These are phyloP conservation scores for Agroathelia rolfsii DNA, from an alignment of 1,284 basidiomycete species.

Conservation along the genomic window DNA sequence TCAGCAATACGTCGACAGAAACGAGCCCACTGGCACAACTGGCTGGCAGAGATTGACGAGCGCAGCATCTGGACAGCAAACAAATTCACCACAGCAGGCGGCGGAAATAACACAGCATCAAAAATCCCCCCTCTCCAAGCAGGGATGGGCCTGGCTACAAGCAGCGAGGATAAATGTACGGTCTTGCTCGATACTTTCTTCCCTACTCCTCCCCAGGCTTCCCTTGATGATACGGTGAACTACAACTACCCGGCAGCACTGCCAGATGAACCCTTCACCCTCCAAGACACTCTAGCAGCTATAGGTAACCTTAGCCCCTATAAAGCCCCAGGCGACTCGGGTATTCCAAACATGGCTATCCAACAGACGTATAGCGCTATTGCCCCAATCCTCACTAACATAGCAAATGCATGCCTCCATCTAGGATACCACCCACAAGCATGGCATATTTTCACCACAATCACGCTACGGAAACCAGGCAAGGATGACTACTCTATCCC, in stretches of 20 bases:
- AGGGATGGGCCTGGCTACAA: slow-evolving; percentile 14
- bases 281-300: slow-evolving; percentile 10
- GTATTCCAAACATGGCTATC: slow-evolving; percentile 23
- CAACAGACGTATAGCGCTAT: slow-evolving; percentile 14
- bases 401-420: slow-evolving; percentile 17
- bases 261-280: slow-evolving; percentile 8
- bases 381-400: slow-evolving; percentile 12
- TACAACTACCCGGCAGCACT: slow-evolving; percentile 16
- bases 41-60: slow-evolving; percentile 15
- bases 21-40: slow-evolving; percentile 21
- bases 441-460: slow-evolving; percentile 12
- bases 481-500: slow-evolving; percentile 18
- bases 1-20: slow-evolving; percentile 14
- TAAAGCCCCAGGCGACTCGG: slow-evolving; percentile 23
- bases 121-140: slow-evolving; percentile 18
- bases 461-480: slow-evolving; percentile 22
- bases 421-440: slow-evolving; percentile 12
- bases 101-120: slow-evolving; percentile 17
- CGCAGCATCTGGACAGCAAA: slow-evolving; percentile 19
- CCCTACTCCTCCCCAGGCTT: slow-evolving; percentile 9
- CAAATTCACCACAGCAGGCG: slow-evolving; percentile 15
- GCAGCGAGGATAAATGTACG: slow-evolving; percentile 32
- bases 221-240: slow-evolving; percentile 3
- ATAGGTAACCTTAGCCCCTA: slow-evolving; percentile 16
- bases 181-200: slow-evolving; percentile 30